Percentiles rank a stretch among this genome's conserved stretches.
Evolutionary conservation across 441 rosid genomes (phyloP).

Genomic region (Viola pubescens): DNA sequence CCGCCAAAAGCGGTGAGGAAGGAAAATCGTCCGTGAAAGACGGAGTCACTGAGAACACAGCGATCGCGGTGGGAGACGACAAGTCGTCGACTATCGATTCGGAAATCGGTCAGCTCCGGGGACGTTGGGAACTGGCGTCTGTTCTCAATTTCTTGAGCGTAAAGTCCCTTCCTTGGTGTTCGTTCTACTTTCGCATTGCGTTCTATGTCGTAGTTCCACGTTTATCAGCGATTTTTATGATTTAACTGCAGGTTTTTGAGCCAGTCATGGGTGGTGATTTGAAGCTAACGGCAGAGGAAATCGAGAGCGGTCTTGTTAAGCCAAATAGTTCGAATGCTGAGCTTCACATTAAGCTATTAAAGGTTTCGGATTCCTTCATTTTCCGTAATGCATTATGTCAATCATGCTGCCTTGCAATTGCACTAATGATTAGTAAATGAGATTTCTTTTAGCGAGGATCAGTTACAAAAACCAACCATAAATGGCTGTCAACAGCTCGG

Average conservation of each 20-base stretch:
- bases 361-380: conserved; percentile 32
- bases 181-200: background rate
- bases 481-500: too few species aligned
- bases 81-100: conserved; percentile 17
- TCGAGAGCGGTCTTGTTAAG: conserved; percentile 57
- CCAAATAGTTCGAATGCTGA: conserved; percentile 42
- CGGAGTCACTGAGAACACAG: background rate
- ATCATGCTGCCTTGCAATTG: background rate
- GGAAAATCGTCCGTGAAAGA: conserved; percentile 11
- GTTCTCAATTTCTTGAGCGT: conserved; percentile 74
- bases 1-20: background rate
- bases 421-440: too few species aligned
- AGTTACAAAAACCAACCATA: too few species aligned
- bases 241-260: conserved; percentile 51
- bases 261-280: conserved; percentile 44
- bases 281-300: conserved; percentile 65
- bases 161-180: conserved; percentile 7
- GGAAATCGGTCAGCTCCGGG: conserved; percentile 49
- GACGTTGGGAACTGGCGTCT: conserved; percentile 86
- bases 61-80: conserved; percentile 25
- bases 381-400: background rate
- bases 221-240: background rate
- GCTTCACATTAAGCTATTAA: conserved; percentile 62
- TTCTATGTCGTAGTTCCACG: too few species aligned
- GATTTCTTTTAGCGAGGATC: too few species aligned